phyloP scores from a whole-genome alignment of 306 rosid species.

The Vigna hirtella region DNA sequence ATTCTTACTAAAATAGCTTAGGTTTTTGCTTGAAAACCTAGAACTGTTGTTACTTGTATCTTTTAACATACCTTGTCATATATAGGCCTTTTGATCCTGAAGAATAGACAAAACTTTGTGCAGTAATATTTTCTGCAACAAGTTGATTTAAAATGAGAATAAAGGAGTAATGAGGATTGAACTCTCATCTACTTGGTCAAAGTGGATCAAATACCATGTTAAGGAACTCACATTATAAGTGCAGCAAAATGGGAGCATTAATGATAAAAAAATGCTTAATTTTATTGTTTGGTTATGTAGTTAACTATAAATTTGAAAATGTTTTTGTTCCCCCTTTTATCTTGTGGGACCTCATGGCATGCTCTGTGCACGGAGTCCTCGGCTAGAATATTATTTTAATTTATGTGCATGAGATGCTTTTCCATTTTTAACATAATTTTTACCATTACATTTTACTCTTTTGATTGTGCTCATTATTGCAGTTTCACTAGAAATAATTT shows the following conservation, averaged over 20 bases:
- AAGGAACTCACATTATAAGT: not conserved
- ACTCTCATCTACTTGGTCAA: slow-evolving; percentile 19
- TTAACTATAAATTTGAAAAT: slow-evolving; percentile 14
- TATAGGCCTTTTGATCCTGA: slow-evolving; percentile 30
- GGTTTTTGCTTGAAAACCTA: not conserved
- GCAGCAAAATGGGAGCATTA: not conserved
- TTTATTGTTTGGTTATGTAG: slow-evolving; percentile 7
- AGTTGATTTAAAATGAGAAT: slow-evolving; percentile 26
- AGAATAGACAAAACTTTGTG: not conserved
- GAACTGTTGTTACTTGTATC: slow-evolving; percentile 13
- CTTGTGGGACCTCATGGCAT: not conserved
- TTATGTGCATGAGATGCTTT: not conserved
- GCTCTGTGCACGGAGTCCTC: not conserved
- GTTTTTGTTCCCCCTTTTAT: not conserved
- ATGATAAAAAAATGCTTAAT: slow-evolving; percentile 33
- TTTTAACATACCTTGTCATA: not conserved
- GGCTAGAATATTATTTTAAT: slow-evolving; percentile 22
- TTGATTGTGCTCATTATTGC: slow-evolving; percentile 50
- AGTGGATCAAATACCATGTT: slow-evolving; percentile 1
- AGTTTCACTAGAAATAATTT: slow-evolving; percentile 90
- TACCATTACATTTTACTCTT: slow-evolving; percentile 17
- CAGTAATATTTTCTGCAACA: not conserved
- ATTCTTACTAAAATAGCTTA: not conserved
- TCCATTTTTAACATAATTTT: not conserved
- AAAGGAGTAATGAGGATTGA: not conserved